A percentile compares a stretch with the other conserved stretches of the same genome.
Evolutionary conservation across 2,329 filamentous ascomycete genomes (phyloP).

Genomic region (Fusarium equiseti): DNA sequence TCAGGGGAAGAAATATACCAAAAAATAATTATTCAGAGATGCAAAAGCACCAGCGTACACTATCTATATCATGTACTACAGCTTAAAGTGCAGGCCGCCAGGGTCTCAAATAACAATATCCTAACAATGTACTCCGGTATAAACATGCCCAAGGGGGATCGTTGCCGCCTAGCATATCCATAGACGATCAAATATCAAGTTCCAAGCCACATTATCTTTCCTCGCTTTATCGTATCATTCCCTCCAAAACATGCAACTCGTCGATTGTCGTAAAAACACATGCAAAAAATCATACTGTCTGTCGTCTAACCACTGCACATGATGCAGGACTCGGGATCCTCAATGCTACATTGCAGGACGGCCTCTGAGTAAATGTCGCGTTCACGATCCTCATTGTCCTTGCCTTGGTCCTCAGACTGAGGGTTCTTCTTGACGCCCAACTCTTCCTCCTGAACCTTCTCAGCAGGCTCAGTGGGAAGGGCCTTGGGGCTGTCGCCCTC

Average conservation of each 20-base stretch:
- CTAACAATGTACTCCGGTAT: conserved; percentile 40
- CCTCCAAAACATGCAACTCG: conserved; percentile 48
- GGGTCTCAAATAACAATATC: conserved; percentile 19
- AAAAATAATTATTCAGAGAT: conserved; percentile 20
- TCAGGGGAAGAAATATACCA: no score
- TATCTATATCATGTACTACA: conserved; percentile 36
- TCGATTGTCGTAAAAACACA: conserved; percentile 50
- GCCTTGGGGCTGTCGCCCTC: conserved; percentile 85
- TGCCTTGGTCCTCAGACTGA: conserved; percentile 80
- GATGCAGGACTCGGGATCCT: conserved; percentile 92
- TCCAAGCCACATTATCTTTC: conserved; percentile 42
- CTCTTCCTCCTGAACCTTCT: conserved; percentile 73
- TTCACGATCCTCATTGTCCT: conserved; percentile 80
- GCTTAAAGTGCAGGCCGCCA: conserved; percentile 17
- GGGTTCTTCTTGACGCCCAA: conserved; percentile 63
- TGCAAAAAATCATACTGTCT: conserved; percentile 4
- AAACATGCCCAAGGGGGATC: conserved; percentile 27
- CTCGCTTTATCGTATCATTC: conserved; percentile 37
- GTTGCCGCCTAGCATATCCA: conserved; percentile 31
- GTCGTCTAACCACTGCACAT: conserved; percentile 91
- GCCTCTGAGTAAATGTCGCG: conserved; percentile 96
- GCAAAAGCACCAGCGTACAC: conserved; percentile 29
- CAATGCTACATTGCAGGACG: conserved; percentile 94
- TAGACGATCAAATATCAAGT: conserved; percentile 35
- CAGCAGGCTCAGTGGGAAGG: conserved; percentile 77